Conservation (phyloP, 768 basidiomycete species). For the Lanmaoa rubissima region DNA sequence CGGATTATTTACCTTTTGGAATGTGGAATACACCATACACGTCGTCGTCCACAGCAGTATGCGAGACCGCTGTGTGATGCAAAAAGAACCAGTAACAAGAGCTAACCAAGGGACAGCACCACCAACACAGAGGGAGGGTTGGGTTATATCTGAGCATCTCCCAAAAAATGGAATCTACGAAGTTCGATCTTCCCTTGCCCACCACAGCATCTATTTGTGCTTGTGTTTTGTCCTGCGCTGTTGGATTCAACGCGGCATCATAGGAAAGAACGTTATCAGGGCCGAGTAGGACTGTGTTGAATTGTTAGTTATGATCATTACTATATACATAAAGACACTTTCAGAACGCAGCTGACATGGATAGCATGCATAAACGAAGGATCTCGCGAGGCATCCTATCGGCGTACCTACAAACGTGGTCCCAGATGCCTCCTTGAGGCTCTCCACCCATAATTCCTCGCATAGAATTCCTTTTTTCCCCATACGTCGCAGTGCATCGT, state of each 20-base stretch:
- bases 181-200: slow-evolving; percentile 4
- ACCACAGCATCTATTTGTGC: slow-evolving; percentile 6
- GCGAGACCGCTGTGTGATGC: slow-evolving; percentile 23
- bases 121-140: slow-evolving; percentile 3
- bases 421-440: slow-evolving; percentile 2
- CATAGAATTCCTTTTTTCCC: not conserved
- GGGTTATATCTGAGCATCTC: slow-evolving; percentile 1
- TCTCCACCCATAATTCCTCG: not conserved
- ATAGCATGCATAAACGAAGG: not conserved
- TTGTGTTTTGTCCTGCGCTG: slow-evolving; percentile 3
- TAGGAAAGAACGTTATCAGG: slow-evolving; percentile 9
- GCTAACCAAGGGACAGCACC: not conserved
- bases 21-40: slow-evolving; percentile 46
- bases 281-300: not conserved
- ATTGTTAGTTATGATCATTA: not conserved
- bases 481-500: not conserved
- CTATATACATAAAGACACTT: not conserved
- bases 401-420: slow-evolving; percentile 4
- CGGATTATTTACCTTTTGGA: slow-evolving; percentile 31
- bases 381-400: not conserved
- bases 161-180: slow-evolving; percentile 6
- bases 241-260: slow-evolving; percentile 10
- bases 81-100: not conserved
- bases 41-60: slow-evolving; percentile 37
- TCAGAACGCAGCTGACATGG: not conserved